A percentile compares a stretch with the other conserved stretches of the same genome.
Evolutionary conservation across 2,329 filamentous ascomycete species (phyloP).

Genomic region (Trichoderma atroviride): DNA sequence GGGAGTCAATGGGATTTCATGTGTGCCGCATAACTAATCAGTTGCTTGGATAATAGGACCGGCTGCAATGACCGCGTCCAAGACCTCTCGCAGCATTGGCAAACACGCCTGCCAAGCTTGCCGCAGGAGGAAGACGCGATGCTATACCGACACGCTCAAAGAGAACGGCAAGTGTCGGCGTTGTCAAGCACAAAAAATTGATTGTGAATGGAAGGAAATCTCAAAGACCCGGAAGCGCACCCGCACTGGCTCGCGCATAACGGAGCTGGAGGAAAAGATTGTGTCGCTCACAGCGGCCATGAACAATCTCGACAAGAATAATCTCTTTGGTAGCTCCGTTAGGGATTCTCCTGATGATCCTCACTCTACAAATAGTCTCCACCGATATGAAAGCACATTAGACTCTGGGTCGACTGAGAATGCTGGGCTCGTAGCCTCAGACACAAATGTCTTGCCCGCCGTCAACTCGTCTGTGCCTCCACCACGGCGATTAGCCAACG

Average conservation of each 20-base stretch:
- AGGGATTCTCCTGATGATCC: neutral
- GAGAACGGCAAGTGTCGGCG: neutral
- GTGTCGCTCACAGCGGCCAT: neutral
- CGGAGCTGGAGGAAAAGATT: neutral
- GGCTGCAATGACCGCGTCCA: neutral
- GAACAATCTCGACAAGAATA: neutral
- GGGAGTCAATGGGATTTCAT: neutral
- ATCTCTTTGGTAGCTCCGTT: neutral
- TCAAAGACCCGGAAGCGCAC: neutral
- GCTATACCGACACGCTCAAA: neutral
- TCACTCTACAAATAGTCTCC: neutral
- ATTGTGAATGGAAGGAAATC: neutral
- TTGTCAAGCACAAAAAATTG: neutral
- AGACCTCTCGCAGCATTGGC: neutral
- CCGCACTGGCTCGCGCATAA: neutral
- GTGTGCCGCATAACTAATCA: neutral
- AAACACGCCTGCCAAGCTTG: neutral
- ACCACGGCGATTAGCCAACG: neutral
- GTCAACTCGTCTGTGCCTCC: neutral
- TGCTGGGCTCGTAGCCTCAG: neutral
- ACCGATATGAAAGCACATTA: neutral
- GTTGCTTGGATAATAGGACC: neutral
- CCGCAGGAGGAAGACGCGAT: neutral
- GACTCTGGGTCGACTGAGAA: neutral
- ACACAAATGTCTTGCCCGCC: neutral